Evolutionary conservation across 139 green algal species (phyloP).

Genomic region (Coccomyxa sp.): DNA sequence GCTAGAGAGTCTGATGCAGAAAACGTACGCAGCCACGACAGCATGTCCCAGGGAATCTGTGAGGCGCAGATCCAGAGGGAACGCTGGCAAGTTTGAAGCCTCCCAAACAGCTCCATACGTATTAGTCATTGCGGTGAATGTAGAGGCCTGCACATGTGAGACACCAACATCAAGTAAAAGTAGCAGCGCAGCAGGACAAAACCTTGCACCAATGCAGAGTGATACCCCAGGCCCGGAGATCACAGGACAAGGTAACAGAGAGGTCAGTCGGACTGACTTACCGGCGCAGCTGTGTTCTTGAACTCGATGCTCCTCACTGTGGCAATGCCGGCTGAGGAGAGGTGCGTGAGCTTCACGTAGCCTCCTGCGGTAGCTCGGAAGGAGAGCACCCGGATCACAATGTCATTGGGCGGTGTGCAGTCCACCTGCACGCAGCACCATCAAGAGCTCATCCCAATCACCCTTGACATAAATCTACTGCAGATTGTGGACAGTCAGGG

Average conservation of each 20-base stretch:
- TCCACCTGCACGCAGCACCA: conserved; percentile 7
- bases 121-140: conserved; percentile 2
- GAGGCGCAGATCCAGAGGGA: conserved; percentile 12
- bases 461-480: too few relatives aligned
- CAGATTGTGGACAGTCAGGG: too few relatives aligned
- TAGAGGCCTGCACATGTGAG: not conserved
- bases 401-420: conserved; percentile 8
- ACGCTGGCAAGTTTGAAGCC: not conserved
- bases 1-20: too few relatives aligned
- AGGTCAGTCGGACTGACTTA: not conserved
- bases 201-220: not conserved
- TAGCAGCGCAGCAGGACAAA: not conserved
- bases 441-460: not conserved
- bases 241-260: not conserved
- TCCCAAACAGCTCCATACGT: conserved; percentile 16
- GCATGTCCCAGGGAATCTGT: not conserved
- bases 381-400: conserved; percentile 10
- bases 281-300: not conserved
- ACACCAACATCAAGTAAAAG: not conserved
- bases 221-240: not conserved
- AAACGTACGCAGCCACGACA: conserved; percentile 3
- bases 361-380: conserved; percentile 3
- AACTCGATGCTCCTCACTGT: not conserved
- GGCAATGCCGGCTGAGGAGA: not conserved
- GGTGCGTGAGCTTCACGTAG: conserved; percentile 15